phyloP scores from a whole-genome alignment of 805 yeast genomes.

The Wickerhamomyces canadensis region DNA sequence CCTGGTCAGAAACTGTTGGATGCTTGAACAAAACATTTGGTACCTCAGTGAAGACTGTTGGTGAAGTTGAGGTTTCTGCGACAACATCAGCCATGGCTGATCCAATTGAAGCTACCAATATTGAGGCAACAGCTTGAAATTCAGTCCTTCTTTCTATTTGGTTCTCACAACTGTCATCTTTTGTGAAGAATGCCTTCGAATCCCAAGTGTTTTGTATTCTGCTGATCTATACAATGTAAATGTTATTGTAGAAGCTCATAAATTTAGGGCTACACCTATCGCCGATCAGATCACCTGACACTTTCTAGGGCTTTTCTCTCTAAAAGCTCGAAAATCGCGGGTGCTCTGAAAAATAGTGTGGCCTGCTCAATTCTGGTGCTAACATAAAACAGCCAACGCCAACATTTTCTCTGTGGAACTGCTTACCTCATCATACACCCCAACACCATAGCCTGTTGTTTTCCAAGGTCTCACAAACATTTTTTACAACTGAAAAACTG shows the following conservation, averaged over 20 bases:
- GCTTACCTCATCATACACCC: conserved; percentile 13
- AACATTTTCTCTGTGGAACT: not conserved
- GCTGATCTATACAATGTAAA: too few relatives aligned
- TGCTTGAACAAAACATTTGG: conserved; percentile 12
- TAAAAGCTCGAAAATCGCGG: not conserved
- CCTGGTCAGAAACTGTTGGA: conserved; percentile 13
- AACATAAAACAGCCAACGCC: too few relatives aligned
- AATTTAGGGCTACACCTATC: too few relatives aligned
- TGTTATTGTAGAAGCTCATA: too few relatives aligned
- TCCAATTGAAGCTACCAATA: too few relatives aligned
- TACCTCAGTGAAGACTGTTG: conserved; percentile 4
- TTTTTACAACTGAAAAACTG: conserved; percentile 26
- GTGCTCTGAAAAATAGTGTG: not conserved
- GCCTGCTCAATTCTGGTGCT: conserved; percentile 8
- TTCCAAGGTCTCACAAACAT: conserved; percentile 16
- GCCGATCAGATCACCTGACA: not conserved
- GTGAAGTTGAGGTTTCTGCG: too few relatives aligned
- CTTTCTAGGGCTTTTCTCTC: not conserved
- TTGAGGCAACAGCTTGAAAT: too few relatives aligned
- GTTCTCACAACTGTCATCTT: too few relatives aligned
- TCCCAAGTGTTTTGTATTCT: too few relatives aligned
- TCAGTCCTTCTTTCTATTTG: too few relatives aligned
- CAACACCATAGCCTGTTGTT: conserved; percentile 6
- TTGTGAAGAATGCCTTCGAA: too few relatives aligned
- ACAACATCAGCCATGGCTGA: too few relatives aligned